Base-by-base conservation (phyloP, 768 basidiomycete genomes). In the Holtermanniella nyarrowii region DNA sequence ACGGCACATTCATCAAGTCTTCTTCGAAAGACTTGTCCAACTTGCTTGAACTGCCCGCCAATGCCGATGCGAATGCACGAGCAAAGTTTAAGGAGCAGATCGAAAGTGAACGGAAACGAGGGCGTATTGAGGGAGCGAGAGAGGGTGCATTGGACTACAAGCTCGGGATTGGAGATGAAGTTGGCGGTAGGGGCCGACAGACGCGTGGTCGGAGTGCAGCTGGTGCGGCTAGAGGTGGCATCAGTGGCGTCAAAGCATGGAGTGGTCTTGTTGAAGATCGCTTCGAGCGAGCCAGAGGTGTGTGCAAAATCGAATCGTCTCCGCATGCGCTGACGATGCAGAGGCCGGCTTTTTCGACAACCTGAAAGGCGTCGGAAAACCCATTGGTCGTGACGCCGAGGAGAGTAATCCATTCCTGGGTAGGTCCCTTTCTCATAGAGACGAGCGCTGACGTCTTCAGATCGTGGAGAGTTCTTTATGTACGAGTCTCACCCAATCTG, bases 121-220 rank as follows among this genome's bases (percentile, higher is more conserved):
- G 77, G 7, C 72, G 84, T 55, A 69, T 86, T 37, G 76, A 77
- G 1, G 73, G 73, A 50, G 88, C 86, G 0, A 76, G 77, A 37
- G 87, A 89, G 66, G 79, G 79, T 1, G 85, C 79, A 4, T 62
- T 89, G 56, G 88, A 88, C 67, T 87, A 88, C 72, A 77, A 78
- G 18, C 70, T 89, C 5, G 84, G 85, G 2, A 70, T 80, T 23
- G 41, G 42, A 37, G 31, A 37, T 37, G 31, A 37, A 37, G 31
- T 37, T 16, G 31, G 31, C 16, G 31, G 53, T 43, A 50, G 62
- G 66, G 20, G 61, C 43, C 54, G 63, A 20, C 66, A 75, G 12
- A 84, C 81, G 51, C 59, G 51, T 41, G 68, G 68, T 4, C 48
- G 48, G 18, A 67, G 63, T 65, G 65, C 63, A 4, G 44, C 65